These are phyloP conservation scores for Arabidopsis lyrata DNA, from an alignment of 441 rosid species.

Conservation along the genomic window DNA sequence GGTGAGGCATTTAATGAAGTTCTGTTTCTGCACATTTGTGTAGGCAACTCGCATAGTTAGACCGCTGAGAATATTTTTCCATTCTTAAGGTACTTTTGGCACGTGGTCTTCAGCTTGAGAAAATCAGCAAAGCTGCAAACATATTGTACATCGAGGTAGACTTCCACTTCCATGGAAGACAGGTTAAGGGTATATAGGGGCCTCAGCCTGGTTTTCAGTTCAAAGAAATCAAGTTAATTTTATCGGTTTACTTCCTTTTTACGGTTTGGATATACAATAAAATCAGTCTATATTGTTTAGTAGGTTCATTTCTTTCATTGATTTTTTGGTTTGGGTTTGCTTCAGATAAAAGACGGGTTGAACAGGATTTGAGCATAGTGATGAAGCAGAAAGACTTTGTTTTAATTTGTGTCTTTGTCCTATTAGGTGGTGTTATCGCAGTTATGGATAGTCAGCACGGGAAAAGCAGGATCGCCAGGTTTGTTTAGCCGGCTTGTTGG, in stretches of 20 bases:
- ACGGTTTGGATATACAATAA: background rate
- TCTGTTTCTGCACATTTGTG: conserved; percentile 7
- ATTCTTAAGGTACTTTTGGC: conserved; percentile 71
- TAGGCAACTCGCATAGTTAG: conserved; percentile 16
- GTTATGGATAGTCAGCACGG: conserved; percentile 58
- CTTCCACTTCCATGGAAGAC: conserved; percentile 1
- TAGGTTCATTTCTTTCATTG: background rate
- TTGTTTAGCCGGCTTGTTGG: conserved; percentile 71
- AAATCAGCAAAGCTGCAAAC: conserved; percentile 76
- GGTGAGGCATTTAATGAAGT: conserved; percentile 48
- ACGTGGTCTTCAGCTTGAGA: conserved; percentile 90
- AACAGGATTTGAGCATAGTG: background rate
- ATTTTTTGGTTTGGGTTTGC: background rate
- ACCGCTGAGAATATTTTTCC: conserved; percentile 14
- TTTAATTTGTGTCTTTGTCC: conserved; percentile 5
- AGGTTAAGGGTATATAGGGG: background rate
- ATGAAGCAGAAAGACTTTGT: conserved; percentile 10
- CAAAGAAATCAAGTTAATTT: background rate
- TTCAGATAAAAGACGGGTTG: background rate
- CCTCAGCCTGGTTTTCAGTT: background rate
- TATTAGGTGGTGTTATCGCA: conserved; percentile 70
- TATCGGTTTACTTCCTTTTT: background rate
- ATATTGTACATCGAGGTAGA: conserved; percentile 72
- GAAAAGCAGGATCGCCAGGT: conserved; percentile 50
- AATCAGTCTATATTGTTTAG: background rate